Conservation (phyloP, 768 basidiomycete genomes). For the Pseudohyphozyma bogoriensis region DNA sequence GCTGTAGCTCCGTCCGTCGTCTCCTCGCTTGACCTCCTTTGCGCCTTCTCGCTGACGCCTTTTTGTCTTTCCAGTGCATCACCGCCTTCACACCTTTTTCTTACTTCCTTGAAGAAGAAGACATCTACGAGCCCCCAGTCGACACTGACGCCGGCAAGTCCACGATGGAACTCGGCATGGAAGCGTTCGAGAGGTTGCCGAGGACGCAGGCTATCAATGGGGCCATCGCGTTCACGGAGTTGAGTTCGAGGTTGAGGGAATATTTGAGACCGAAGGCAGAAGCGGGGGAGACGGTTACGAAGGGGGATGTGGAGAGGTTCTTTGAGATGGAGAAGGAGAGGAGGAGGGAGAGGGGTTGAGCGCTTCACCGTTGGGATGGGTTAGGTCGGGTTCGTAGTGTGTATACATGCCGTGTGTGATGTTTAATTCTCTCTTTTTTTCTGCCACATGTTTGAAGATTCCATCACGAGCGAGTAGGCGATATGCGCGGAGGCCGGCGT, state of each 20-base stretch:
- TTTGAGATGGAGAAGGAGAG: slow-evolving; percentile 23
- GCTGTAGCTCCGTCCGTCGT: slow-evolving; percentile 25
- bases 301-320: slow-evolving; percentile 28
- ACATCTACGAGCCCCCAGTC: slow-evolving; percentile 28
- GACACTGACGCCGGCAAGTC: slow-evolving; percentile 29
- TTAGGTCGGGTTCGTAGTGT: no score
- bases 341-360: no score
- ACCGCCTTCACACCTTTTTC: slow-evolving; percentile 13
- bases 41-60: background rate
- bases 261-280: slow-evolving; percentile 29
- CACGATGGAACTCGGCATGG: slow-evolving; percentile 30
- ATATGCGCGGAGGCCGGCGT: no score
- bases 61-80: slow-evolving; percentile 16
- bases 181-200: slow-evolving; percentile 27
- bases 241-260: slow-evolving; percentile 26
- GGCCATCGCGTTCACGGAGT: slow-evolving; percentile 16
- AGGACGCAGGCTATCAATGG: slow-evolving; percentile 29
- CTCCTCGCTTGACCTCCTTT: background rate
- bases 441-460: no score
- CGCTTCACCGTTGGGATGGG: no score
- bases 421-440: no score
- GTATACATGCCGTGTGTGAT: no score
- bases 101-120: slow-evolving; percentile 31
- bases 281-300: slow-evolving; percentile 20
- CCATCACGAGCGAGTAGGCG: no score